These are phyloP conservation scores for Aspergillus caelatus DNA, from an alignment of 2,329 filamentous ascomycete species.

Conservation along the genomic window DNA sequence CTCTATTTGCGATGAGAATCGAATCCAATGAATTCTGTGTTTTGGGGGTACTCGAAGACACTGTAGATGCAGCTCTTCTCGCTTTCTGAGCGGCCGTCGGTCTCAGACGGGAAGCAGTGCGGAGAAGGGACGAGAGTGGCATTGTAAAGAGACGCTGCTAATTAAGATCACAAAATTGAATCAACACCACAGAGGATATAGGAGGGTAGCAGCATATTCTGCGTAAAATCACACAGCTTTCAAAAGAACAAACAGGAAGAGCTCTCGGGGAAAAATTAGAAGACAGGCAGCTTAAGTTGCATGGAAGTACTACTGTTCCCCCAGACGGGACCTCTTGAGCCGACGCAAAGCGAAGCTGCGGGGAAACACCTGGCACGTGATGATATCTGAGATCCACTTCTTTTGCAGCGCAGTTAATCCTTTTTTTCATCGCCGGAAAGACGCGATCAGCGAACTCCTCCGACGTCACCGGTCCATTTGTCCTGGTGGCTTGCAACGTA, in stretches of 20 bases:
- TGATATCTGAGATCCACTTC: slow-evolving; percentile 4
- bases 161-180: slow-evolving; percentile 4
- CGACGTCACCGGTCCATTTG: slow-evolving; percentile 7
- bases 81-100: slow-evolving; percentile 32
- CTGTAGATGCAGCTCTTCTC: slow-evolving; percentile 34
- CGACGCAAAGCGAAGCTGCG: slow-evolving; percentile 44
- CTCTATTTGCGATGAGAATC: slow-evolving; percentile 93
- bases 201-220: slow-evolving; percentile 15
- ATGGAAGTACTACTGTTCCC: slow-evolving; percentile 2
- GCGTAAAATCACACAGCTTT: neutral
- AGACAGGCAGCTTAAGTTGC: slow-evolving; percentile 11
- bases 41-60: slow-evolving; percentile 26
- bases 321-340: slow-evolving; percentile 26
- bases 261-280: slow-evolving; percentile 4
- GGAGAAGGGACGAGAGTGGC: slow-evolving; percentile 44
- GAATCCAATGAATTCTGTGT: slow-evolving; percentile 60
- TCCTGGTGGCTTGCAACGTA: neutral
- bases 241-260: neutral
- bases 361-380: slow-evolving; percentile 34
- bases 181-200: slow-evolving; percentile 14
- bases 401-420: slow-evolving; percentile 1
- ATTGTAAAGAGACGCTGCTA: slow-evolving; percentile 25
- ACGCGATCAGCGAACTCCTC: slow-evolving; percentile 3
- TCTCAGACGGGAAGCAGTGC: slow-evolving; percentile 40
- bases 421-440: slow-evolving; percentile 6